Base-by-base conservation (phyloP, 805 yeast genomes). In the Candida morakotiae region DNA sequence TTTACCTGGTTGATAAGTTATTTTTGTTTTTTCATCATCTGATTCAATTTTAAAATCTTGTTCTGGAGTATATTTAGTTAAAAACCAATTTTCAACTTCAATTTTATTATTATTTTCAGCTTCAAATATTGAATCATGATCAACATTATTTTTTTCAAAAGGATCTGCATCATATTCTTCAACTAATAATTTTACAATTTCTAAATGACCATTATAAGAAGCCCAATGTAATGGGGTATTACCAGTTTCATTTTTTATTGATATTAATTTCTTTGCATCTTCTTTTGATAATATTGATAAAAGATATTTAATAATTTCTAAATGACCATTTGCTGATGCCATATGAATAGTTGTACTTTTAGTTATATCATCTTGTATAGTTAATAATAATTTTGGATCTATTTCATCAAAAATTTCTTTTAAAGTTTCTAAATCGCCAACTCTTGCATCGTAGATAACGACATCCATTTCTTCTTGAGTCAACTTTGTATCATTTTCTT, bases 211-310 rank as follows among this genome's bases (percentile, higher is more conserved):
- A 51, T 86, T 88, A 46, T 79, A 75, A 0, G 95, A 75, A 0
- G 98, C 97, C 99, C 99, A 93, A 58, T 93, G 98, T 45, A 93
- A 69, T 1, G 98, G 84, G 0, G 98, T 89, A 58, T 93, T 93
- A 2, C 98, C 98, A 15, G 83, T 77, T 34, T 77, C 83, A 55
- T 93, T 93, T 38, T 67, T 42, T 13, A 47, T 48, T 18, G 55
- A 43, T 10, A 61, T 68, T 39, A 63, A 50, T 21, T 42, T 38
- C 9, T 38, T 49, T 11, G 77, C 76, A 8, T 77, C 71, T 22
- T 57, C 66, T 22, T 65, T 57, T 1, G 71, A 51, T 4, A 80
- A 40, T 20, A 77, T 52, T 0, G 74, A 63, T 22, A 87, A 53
- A 18, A 88, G 57, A 48, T 73, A 83, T 49, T 74, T 61, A 18